These are phyloP conservation scores for Pelagophyceae sp. DNA, from an alignment of 352 stramenopile species.

Conservation along the genomic window DNA sequence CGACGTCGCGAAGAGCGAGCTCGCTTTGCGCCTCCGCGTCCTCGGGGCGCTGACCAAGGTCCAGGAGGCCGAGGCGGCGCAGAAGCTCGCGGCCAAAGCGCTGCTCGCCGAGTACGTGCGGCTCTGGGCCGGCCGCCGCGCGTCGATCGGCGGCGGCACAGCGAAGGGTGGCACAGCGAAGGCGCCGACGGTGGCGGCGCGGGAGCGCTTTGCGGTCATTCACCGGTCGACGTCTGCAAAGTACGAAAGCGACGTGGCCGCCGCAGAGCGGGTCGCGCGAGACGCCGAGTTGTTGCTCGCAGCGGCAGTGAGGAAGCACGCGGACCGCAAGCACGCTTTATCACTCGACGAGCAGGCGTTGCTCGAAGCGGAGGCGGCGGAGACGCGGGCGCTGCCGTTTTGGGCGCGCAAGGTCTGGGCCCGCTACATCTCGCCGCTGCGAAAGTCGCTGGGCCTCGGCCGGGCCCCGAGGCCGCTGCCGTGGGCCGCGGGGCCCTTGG, in stretches of 20 bases:
- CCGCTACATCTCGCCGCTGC: background rate
- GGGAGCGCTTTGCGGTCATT: background rate
- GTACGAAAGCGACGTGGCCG: too few relatives aligned
- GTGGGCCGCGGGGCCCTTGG: background rate
- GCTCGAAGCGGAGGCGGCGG: background rate
- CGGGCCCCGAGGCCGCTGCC: background rate
- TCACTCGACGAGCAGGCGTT: conserved; percentile 4
- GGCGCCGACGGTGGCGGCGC: background rate
- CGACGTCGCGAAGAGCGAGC: background rate
- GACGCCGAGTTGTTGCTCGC: background rate
- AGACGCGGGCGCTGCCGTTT: background rate
- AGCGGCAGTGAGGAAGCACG: too few relatives aligned
- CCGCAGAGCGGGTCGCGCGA: too few relatives aligned
- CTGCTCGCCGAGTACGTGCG: background rate
- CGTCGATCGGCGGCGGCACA: too few relatives aligned
- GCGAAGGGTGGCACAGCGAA: background rate
- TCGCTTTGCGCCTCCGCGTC: background rate
- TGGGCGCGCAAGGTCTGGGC: background rate
- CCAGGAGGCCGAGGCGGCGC: background rate
- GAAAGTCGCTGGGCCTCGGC: background rate
- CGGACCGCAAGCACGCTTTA: background rate
- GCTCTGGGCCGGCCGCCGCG: too few relatives aligned
- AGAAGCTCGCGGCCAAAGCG: background rate
- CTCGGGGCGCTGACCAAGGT: background rate
- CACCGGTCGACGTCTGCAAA: too few relatives aligned